Evolutionary conservation across 495 filamentous ascomycete genomes (phyloP).

Genomic region (Talaromyces trachyspermus): DNA sequence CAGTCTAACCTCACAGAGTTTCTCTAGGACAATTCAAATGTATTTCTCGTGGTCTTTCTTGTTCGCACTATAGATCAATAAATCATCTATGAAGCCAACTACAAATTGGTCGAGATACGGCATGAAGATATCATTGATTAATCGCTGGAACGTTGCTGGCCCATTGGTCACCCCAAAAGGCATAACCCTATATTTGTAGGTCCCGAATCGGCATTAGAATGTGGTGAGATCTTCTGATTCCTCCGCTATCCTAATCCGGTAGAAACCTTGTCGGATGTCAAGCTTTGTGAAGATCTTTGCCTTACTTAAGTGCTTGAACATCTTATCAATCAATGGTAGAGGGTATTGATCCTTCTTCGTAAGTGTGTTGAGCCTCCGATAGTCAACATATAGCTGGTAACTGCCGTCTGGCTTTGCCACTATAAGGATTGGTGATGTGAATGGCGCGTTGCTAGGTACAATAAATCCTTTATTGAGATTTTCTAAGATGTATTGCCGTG

Average conservation of each 20-base stretch:
- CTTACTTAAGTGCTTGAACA: constrained; percentile 18
- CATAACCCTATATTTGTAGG: constrained; percentile 25
- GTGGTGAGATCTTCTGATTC: constrained; percentile 20
- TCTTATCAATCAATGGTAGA: constrained; percentile 39
- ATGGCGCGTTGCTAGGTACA: constrained; percentile 10
- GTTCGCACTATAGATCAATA: constrained; percentile 26
- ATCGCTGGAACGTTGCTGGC: constrained; percentile 23
- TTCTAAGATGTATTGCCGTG: constrained; percentile 12
- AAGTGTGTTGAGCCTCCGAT: constrained; percentile 31
- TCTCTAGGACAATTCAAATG: constrained; percentile 12
- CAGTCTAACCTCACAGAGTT: constrained; percentile 11
- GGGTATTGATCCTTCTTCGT: constrained; percentile 38
- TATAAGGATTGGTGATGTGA: constrained; percentile 27
- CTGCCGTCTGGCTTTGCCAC: constrained; percentile 22
- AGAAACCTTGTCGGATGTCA: constrained; percentile 33
- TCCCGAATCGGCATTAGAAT: constrained; percentile 20
- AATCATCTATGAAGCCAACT: constrained; percentile 26
- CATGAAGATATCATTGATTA: constrained; percentile 21
- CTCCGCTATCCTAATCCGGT: constrained; percentile 24
- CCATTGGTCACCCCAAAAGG: constrained; percentile 23
- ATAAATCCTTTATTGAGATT: constrained; percentile 19
- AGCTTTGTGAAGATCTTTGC: constrained; percentile 38
- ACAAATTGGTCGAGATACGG: constrained; percentile 19
- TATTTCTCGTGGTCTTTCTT: constrained; percentile 17
- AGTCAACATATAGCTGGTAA: constrained; percentile 39